These are phyloP conservation scores for Paramecium octaurelia DNA, from an alignment of 73 alveolate species.

Conservation along the genomic window DNA sequence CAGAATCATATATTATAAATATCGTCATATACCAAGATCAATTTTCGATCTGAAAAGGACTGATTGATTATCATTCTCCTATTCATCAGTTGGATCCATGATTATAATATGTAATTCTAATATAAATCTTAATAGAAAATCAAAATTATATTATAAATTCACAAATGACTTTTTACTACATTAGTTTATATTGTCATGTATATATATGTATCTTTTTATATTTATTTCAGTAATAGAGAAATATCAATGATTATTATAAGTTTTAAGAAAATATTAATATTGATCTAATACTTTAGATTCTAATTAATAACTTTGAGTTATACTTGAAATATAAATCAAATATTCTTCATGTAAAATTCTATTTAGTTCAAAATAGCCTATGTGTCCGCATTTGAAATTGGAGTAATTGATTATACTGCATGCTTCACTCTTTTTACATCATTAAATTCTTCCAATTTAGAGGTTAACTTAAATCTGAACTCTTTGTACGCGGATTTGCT, in stretches of 20 bases:
- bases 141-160: not conserved
- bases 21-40: no score
- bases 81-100: not conserved
- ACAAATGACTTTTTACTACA: no score
- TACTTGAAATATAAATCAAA: not conserved
- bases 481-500: not conserved
- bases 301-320: not conserved
- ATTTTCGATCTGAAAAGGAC: no score
- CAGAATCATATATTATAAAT: not conserved
- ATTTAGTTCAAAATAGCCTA: not conserved
- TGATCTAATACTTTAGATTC: no score
- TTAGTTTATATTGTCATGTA: no score
- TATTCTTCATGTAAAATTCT: not conserved
- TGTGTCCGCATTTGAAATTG: not conserved
- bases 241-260: no score
- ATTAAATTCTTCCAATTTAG: constrained; percentile 31
- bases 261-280: no score
- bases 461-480: not conserved
- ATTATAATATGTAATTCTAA: not conserved
- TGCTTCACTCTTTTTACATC: not conserved
- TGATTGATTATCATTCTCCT: no score
- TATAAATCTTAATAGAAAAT: not conserved
- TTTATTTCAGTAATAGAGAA: no score
- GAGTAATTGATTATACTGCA: not conserved
- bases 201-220: no score